phyloP scores from a whole-genome alignment of 2,329 filamentous ascomycete genomes.

The Nemania sp. region DNA sequence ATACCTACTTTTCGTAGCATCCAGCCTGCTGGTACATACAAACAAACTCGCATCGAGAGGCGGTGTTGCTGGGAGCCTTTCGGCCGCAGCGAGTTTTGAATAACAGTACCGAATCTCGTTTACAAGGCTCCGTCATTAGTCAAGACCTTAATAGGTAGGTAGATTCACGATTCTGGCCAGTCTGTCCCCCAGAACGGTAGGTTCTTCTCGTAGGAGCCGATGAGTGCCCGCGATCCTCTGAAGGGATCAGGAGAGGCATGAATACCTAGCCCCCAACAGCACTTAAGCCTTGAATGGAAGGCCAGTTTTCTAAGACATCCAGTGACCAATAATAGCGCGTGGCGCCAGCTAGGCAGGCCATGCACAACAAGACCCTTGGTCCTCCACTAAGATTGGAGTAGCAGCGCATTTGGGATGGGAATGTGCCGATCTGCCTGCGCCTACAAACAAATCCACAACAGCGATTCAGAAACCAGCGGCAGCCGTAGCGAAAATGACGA shows the following conservation, averaged over 20 bases:
- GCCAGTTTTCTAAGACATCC: no score
- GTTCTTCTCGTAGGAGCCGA: not conserved
- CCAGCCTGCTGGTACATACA: no score
- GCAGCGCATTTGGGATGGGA: slow-evolving; percentile 15
- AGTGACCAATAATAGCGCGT: no score
- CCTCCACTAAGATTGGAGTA: slow-evolving; percentile 6
- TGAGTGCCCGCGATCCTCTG: slow-evolving; percentile 2
- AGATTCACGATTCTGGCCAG: slow-evolving; percentile 2
- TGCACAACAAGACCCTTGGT: slow-evolving; percentile 14
- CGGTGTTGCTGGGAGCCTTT: no score
- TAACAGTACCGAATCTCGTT: no score
- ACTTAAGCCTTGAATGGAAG: slow-evolving; percentile 17
- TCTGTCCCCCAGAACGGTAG: slow-evolving; percentile 1
- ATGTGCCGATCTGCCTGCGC: slow-evolving; percentile 23
- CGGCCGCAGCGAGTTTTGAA: no score
- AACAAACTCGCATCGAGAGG: no score
- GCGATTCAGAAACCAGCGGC: slow-evolving; percentile 19
- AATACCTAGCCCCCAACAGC: slow-evolving; percentile 12
- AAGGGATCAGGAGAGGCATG: slow-evolving; percentile 6
- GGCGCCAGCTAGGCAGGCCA: slow-evolving; percentile 21
- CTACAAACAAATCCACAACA: slow-evolving; percentile 17
- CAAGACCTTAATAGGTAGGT: not conserved
- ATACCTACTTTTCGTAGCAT: no score
- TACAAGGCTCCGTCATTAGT: not conserved
- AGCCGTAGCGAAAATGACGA: slow-evolving; percentile 33